Evolutionary conservation across 2,329 filamentous ascomycete genomes (phyloP).

Genomic region (Aspergillus hiratsukae): DNA sequence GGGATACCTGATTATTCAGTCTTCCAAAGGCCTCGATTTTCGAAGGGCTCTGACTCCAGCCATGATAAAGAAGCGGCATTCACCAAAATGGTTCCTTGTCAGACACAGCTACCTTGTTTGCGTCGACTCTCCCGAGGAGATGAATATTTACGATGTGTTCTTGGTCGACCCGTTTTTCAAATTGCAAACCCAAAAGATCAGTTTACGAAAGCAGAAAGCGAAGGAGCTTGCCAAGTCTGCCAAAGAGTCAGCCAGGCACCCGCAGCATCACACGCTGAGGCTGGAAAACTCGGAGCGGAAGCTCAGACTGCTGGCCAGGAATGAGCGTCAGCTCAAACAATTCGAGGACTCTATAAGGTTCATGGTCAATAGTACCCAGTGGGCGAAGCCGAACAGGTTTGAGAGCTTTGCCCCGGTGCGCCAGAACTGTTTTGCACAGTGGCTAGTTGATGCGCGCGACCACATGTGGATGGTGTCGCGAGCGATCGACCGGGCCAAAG

Average conservation of each 20-base stretch:
- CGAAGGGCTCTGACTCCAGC: constrained; percentile 73
- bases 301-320: constrained; percentile 83
- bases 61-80: constrained; percentile 75
- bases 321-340: constrained; percentile 81
- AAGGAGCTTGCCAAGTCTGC: constrained; percentile 62
- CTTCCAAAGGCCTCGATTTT: constrained; percentile 82
- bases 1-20: constrained; percentile 87
- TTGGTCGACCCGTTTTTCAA: constrained; percentile 87
- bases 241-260: constrained; percentile 56
- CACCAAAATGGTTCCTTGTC: constrained; percentile 96
- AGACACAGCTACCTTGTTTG: constrained; percentile 96
- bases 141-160: constrained; percentile 98
- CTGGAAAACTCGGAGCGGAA: constrained; percentile 90
- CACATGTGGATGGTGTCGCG: constrained; percentile 99
- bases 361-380: constrained; percentile 78
- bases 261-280: constrained; percentile 78
- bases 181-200: constrained; percentile 66
- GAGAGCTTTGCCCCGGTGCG: constrained; percentile 90
- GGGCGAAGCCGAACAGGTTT: constrained; percentile 80
- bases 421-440: constrained; percentile 82
- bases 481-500: constrained; percentile 92
- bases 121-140: constrained; percentile 96
- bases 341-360: constrained; percentile 89
- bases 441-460: constrained; percentile 93
- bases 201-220: constrained; percentile 47